phyloP scores from a whole-genome alignment of 1,284 basidiomycete genomes.

The Microbotryum intermedium region DNA sequence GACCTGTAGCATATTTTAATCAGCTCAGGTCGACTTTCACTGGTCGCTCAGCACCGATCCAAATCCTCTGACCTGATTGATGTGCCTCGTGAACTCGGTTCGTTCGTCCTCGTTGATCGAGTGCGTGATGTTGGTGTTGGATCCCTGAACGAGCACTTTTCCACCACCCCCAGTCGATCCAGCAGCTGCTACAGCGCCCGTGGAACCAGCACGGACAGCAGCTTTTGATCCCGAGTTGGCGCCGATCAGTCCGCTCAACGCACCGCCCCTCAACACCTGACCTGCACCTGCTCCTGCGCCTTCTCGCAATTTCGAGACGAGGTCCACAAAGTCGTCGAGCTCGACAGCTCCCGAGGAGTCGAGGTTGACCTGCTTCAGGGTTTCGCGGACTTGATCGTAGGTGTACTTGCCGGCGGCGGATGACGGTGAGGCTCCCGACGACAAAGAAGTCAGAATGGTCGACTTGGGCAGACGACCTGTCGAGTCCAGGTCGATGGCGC shows the following conservation, averaged over 20 bases:
- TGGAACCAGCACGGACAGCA: neutral
- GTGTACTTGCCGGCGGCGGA: constrained; percentile 66
- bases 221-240: neutral
- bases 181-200: constrained; percentile 1
- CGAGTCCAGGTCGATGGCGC: constrained; percentile 71
- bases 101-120: constrained; percentile 98
- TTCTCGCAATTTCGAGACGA: constrained; percentile 66
- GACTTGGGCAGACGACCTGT: constrained; percentile 79
- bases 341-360: constrained; percentile 94
- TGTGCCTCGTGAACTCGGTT: constrained; percentile 92
- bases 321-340: constrained; percentile 96
- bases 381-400: constrained; percentile 77
- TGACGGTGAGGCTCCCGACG: constrained; percentile 8
- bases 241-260: constrained; percentile 25
- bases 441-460: constrained; percentile 61
- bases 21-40: neutral
- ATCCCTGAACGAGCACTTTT: constrained; percentile 89
- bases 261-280: constrained; percentile 45
- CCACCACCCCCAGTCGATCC: constrained; percentile 48
- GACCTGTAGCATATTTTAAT: constrained; percentile 49
- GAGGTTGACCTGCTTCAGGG: constrained; percentile 86
- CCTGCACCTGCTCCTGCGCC: constrained; percentile 46
- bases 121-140: constrained; percentile 91
- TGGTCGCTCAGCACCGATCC: neutral
- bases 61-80: constrained; percentile 59